These are phyloP conservation scores for Ananas comosus DNA, from an alignment of 176 grass and related monocot genomes.

Conservation along the genomic window DNA sequence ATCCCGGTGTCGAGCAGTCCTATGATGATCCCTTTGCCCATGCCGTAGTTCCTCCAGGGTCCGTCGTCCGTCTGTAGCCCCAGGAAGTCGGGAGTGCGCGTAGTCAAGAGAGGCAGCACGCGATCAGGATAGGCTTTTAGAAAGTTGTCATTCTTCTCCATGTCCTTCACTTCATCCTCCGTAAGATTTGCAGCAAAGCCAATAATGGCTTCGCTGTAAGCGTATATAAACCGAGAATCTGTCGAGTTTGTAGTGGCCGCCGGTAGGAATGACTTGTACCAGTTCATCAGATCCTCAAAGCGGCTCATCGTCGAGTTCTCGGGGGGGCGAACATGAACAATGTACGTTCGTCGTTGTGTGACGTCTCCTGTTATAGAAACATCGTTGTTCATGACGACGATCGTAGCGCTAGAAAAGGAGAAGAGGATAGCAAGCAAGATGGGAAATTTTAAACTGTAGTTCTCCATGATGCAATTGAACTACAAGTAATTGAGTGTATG, in stretches of 20 bases:
- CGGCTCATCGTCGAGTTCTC: too few relatives aligned
- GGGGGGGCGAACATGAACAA: too few relatives aligned
- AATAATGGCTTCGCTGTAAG: conserved; percentile 24
- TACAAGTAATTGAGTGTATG: too few relatives aligned
- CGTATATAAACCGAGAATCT: conserved; percentile 26
- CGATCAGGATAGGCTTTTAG: conserved; percentile 16
- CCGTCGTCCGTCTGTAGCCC: background rate
- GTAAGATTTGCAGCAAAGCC: conserved; percentile 38
- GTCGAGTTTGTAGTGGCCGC: background rate
- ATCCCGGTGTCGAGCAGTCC: conserved; percentile 11
- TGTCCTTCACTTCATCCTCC: conserved; percentile 6
- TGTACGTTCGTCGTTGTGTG: too few relatives aligned
- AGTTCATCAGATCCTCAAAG: background rate
- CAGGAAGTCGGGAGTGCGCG: conserved; percentile 8
- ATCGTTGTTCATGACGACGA: too few relatives aligned
- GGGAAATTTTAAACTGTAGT: too few relatives aligned
- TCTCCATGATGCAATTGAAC: too few relatives aligned
- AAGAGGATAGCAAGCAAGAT: too few relatives aligned
- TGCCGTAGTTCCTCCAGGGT: background rate
- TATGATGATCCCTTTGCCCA: conserved; percentile 7
- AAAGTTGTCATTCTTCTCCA: conserved; percentile 24
- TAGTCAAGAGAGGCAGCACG: background rate
- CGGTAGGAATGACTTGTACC: conserved; percentile 40
- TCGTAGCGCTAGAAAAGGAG: too few relatives aligned
- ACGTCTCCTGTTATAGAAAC: too few relatives aligned